phyloP scores from a whole-genome alignment of 495 filamentous ascomycete species.

The Saxophila tyrrhenica region DNA sequence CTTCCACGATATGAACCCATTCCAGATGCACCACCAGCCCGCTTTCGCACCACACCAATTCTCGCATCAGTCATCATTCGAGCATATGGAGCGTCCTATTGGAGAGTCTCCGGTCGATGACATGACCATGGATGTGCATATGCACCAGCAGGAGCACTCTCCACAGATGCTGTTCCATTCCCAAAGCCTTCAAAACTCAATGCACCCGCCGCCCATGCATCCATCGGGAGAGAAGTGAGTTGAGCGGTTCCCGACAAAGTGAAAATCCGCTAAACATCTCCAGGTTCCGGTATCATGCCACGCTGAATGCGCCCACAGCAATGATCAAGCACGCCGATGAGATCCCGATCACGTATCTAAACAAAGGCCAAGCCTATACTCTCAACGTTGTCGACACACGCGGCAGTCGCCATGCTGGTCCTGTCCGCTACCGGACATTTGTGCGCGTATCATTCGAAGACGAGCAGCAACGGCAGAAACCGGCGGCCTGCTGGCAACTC shows the following conservation, averaged over 20 bases:
- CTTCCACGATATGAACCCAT: conserved; percentile 46
- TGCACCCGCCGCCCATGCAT: conserved; percentile 20
- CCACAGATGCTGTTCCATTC: conserved; percentile 26
- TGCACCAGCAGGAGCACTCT: conserved; percentile 32
- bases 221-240: conserved; percentile 30
- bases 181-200: conserved; percentile 19
- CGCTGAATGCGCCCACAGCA: conserved; percentile 87
- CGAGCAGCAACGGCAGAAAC: conserved; percentile 72
- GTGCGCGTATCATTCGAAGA: conserved; percentile 92
- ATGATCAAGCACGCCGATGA: conserved; percentile 83
- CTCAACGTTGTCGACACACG: conserved; percentile 66
- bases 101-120: conserved; percentile 53
- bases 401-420: conserved; percentile 27
- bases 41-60: conserved; percentile 73
- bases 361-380: conserved; percentile 89
- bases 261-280: conserved; percentile 25
- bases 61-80: conserved; percentile 65
- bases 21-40: conserved; percentile 46
- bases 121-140: conserved; percentile 32
- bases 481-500: conserved; percentile 78
- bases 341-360: conserved; percentile 89
- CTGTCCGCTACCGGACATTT: conserved; percentile 65
- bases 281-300: conserved; percentile 85
- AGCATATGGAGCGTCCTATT: conserved; percentile 55
- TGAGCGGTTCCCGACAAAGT: not conserved